A percentile compares a stretch with the other conserved stretches of the same genome.
phyloP scores from a whole-genome alignment of 2,329 filamentous ascomycete genomes.

The Talaromyces sp. region DNA sequence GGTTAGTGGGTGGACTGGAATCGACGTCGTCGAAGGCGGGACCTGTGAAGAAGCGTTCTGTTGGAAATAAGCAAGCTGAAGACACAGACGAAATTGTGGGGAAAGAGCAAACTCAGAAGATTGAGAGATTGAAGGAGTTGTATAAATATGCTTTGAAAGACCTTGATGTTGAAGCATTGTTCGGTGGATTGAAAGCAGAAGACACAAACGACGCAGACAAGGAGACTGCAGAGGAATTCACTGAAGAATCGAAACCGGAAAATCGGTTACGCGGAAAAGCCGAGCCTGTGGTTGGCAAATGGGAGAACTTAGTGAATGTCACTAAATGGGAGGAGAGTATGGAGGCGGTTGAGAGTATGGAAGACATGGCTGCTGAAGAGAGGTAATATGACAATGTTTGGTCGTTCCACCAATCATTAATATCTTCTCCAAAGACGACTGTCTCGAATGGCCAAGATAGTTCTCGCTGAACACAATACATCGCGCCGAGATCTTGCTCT shows the following conservation, averaged over 20 bases:
- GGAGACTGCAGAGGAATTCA: neutral
- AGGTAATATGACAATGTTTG: constrained; percentile 3
- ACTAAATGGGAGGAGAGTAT: constrained; percentile 41
- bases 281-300: constrained; percentile 30
- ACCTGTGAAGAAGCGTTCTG: constrained; percentile 29
- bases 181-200: constrained; percentile 44
- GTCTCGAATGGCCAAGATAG: neutral
- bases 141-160: constrained; percentile 55
- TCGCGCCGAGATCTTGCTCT: neutral
- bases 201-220: constrained; percentile 12
- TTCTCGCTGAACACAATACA: neutral
- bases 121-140: constrained; percentile 35
- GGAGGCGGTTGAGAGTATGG: constrained; percentile 36
- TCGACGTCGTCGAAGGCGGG: constrained; percentile 27
- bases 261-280: constrained; percentile 30
- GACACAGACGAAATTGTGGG: constrained; percentile 1
- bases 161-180: constrained; percentile 61
- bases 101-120: constrained; percentile 31
- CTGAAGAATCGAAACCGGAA: constrained; percentile 30
- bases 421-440: neutral
- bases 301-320: constrained; percentile 35
- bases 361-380: constrained; percentile 23
- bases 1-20: constrained; percentile 50
- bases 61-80: constrained; percentile 12
- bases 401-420: neutral